Evolutionary conservation across 371 early-diverging fungal species (phyloP).

Genomic region (Cladochytrium tenue): DNA sequence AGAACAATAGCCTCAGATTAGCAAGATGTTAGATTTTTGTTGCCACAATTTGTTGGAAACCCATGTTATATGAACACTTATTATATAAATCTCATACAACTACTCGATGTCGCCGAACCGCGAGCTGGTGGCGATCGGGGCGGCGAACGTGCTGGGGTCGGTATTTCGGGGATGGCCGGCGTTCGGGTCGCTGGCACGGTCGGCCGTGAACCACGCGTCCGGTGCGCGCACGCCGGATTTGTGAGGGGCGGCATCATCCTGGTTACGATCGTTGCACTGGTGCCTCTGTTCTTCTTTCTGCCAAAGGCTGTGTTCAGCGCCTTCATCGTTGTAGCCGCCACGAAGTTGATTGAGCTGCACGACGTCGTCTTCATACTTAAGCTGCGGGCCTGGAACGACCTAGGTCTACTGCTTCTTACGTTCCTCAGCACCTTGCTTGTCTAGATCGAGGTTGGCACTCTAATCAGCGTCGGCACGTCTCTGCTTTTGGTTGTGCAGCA

Average conservation of each 20-base stretch:
- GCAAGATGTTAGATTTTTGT: too few relatives aligned
- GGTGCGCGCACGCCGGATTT: constrained; percentile 85
- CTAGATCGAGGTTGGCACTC: constrained; percentile 86
- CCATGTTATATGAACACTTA: too few relatives aligned
- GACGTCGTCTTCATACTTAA: constrained; percentile 80
- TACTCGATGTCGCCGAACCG: constrained; percentile 89
- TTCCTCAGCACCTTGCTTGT: constrained; percentile 80
- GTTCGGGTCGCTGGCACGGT: constrained; percentile 86
- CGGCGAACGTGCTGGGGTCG: constrained; percentile 78
- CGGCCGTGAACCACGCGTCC: constrained; percentile 85
- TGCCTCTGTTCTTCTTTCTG: constrained; percentile 82
- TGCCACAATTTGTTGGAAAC: too few relatives aligned
- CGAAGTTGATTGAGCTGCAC: constrained; percentile 77
- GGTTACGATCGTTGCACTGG: constrained; percentile 68
- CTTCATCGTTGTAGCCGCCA: constrained; percentile 84
- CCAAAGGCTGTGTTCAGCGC: constrained; percentile 83
- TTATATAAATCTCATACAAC: too few relatives aligned
- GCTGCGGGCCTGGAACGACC: constrained; percentile 84
- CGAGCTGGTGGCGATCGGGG: constrained; percentile 90
- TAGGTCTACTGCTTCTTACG: constrained; percentile 75
- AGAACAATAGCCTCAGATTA: too few relatives aligned
- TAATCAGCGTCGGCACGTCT: constrained; percentile 81
- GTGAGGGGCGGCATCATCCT: constrained; percentile 73
- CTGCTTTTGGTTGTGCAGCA: constrained; percentile 87
- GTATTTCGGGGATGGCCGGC: constrained; percentile 84